Evolutionary conservation across 257 asterid genomes (phyloP).

Genomic region (Plectranthus barbatus): DNA sequence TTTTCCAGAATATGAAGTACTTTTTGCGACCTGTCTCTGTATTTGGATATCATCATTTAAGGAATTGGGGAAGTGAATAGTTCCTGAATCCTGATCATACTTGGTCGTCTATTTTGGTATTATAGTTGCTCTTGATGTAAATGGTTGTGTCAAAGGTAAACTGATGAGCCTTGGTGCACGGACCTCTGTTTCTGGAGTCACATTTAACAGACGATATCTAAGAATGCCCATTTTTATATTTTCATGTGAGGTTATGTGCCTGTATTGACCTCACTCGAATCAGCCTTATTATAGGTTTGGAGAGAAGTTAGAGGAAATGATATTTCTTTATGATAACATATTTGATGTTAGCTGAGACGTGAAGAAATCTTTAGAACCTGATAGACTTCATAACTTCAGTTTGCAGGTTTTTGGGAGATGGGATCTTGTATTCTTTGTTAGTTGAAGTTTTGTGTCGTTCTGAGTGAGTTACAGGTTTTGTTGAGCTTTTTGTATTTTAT

Average conservation of each 20-base stretch:
- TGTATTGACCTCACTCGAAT: not conserved
- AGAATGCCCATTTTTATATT: not conserved
- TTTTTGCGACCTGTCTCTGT: not conserved
- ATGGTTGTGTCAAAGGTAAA: not conserved
- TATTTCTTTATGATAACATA: not conserved
- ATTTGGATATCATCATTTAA: not conserved
- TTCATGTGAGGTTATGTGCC: not conserved
- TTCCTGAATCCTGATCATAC: not conserved
- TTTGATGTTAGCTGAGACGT: not conserved
- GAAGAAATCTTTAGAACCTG: not conserved
- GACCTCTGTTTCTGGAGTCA: not conserved
- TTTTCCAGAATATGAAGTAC: not conserved
- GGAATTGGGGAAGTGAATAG: not conserved
- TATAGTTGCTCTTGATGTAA: not conserved
- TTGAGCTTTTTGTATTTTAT: not conserved
- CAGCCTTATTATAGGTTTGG: not conserved
- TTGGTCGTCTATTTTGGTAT: not conserved
- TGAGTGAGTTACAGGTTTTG: too few relatives aligned
- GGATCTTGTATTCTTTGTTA: not conserved
- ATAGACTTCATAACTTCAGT: not conserved
- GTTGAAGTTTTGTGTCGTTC: too few relatives aligned
- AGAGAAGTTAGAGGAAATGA: conserved; percentile 1
- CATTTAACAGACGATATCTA: not conserved
- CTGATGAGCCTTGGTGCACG: not conserved
- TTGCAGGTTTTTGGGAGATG: not conserved